These are phyloP conservation scores for Blastocystis hominis DNA, from an alignment of 352 stramenopile species.

Conservation along the genomic window DNA sequence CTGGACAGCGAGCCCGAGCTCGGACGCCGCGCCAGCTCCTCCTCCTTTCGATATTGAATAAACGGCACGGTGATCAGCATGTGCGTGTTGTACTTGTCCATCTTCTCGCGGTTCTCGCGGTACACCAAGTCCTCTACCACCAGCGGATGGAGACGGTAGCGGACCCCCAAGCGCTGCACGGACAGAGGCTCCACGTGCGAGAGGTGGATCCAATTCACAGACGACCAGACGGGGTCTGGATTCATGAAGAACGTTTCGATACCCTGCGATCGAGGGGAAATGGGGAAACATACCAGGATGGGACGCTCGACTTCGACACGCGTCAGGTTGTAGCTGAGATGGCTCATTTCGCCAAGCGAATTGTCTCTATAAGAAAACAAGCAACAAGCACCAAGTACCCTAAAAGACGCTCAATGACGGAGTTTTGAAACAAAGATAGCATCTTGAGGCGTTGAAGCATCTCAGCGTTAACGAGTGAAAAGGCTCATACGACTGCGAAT, in stretches of 20 bases:
- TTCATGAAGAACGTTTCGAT: conserved; percentile 57
- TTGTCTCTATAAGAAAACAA: neutral
- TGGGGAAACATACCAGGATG: neutral
- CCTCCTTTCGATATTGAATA: neutral
- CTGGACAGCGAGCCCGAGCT: neutral
- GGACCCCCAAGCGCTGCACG: conserved; percentile 16
- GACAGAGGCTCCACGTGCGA: neutral
- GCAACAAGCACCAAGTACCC: neutral
- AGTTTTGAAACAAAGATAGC: conserved; percentile 1
- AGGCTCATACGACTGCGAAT: conserved; percentile 5
- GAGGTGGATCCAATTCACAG: conserved; percentile 44
- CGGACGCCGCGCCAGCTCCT: neutral
- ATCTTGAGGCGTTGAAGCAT: conserved; percentile 51
- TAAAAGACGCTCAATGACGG: neutral
- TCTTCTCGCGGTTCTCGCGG: conserved; percentile 36
- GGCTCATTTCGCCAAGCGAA: neutral
- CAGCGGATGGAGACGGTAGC: conserved; percentile 52
- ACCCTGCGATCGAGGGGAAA: neutral
- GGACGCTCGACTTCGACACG: conserved; percentile 27
- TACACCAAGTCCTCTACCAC: conserved; percentile 51
- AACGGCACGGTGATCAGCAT: conserved; percentile 15
- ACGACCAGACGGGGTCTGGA: conserved; percentile 27
- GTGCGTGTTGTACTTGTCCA: conserved; percentile 53
- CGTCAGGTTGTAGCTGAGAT: conserved; percentile 40
- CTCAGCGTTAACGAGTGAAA: neutral